Percentiles rank a stretch among this genome's conserved stretches.
Evolutionary conservation across 1,284 basidiomycete genomes (phyloP).

Genomic region (Mycena citricolor): DNA sequence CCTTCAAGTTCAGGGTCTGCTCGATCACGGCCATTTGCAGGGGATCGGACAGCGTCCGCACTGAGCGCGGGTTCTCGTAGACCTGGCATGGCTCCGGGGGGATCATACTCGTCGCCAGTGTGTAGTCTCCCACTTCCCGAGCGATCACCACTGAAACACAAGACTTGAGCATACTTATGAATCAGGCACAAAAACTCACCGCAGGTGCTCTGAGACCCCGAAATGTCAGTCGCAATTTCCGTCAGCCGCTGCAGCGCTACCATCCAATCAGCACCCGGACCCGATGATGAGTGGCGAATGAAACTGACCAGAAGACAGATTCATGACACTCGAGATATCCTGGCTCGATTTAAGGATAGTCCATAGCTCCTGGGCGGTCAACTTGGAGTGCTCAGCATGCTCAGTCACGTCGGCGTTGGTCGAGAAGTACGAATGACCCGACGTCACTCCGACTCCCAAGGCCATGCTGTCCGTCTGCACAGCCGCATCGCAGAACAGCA

Average conservation of each 20-base stretch:
- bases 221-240: conserved; percentile 67
- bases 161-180: conserved; percentile 1
- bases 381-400: conserved; percentile 52
- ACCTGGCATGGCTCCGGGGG: conserved; percentile 62
- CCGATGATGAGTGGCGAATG: neutral
- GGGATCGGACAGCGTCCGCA: conserved; percentile 58
- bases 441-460: conserved; percentile 35
- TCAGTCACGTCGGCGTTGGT: conserved; percentile 39
- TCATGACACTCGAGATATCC: conserved; percentile 71
- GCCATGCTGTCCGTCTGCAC: conserved; percentile 59
- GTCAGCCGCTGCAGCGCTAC: conserved; percentile 63
- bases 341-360: conserved; percentile 70
- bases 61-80: conserved; percentile 65
- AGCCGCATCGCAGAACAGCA: conserved; percentile 58
- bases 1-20: conserved; percentile 63
- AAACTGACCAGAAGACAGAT: conserved; percentile 53
- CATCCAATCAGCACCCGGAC: conserved; percentile 13
- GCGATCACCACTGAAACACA: conserved; percentile 62
- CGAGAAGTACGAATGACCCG: conserved; percentile 33
- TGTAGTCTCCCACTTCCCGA: conserved; percentile 66
- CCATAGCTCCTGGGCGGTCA: conserved; percentile 58
- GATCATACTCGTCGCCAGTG: conserved; percentile 62
- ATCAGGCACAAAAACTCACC: conserved; percentile 31
- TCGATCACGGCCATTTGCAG: conserved; percentile 64
- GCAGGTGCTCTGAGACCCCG: conserved; percentile 64